These are phyloP conservation scores for Phylloboletellus chloephorus DNA, from an alignment of 1,284 basidiomycete species.

Conservation along the genomic window DNA sequence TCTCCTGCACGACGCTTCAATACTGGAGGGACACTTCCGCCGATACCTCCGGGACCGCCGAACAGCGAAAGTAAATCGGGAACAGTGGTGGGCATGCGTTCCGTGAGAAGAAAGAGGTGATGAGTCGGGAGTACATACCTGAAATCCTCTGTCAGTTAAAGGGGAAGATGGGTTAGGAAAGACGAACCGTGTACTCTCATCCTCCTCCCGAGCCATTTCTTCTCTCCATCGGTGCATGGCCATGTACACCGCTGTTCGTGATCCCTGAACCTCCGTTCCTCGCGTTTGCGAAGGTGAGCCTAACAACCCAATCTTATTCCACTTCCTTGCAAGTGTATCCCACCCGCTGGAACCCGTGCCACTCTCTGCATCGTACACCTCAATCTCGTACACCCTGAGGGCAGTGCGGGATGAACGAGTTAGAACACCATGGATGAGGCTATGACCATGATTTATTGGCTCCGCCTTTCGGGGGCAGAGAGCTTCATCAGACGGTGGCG, in stretches of 20 bases:
- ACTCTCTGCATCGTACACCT: conserved; percentile 60
- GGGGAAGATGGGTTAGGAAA: conserved; percentile 8
- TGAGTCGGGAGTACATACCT: conserved; percentile 75
- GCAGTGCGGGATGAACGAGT: conserved; percentile 69
- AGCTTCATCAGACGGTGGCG: conserved; percentile 27
- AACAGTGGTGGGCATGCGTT: conserved; percentile 58
- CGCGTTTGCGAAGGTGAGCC: conserved; percentile 34
- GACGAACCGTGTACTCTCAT: conserved; percentile 78
- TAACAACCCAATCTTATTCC: conserved; percentile 60
- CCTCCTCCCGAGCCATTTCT: conserved; percentile 71
- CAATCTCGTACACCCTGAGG: conserved; percentile 60
- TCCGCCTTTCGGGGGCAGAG: conserved; percentile 10
- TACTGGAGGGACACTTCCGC: conserved; percentile 48
- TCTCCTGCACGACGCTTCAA: conserved; percentile 57
- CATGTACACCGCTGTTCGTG: conserved; percentile 72
- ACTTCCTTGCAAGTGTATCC: conserved; percentile 72
- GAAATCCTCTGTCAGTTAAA: conserved; percentile 6
- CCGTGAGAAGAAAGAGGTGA: conserved; percentile 63
- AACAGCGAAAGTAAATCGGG: conserved; percentile 53
- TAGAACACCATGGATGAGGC: conserved; percentile 54
- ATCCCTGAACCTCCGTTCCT: conserved; percentile 59
- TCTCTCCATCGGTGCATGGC: conserved; percentile 87
- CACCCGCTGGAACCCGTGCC: conserved; percentile 72
- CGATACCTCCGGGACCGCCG: conserved; percentile 23
- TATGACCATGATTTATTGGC: conserved; percentile 21